Conservation (phyloP, 2,329 filamentous ascomycete species). For the Pseudophaeomoniella oleicola region DNA sequence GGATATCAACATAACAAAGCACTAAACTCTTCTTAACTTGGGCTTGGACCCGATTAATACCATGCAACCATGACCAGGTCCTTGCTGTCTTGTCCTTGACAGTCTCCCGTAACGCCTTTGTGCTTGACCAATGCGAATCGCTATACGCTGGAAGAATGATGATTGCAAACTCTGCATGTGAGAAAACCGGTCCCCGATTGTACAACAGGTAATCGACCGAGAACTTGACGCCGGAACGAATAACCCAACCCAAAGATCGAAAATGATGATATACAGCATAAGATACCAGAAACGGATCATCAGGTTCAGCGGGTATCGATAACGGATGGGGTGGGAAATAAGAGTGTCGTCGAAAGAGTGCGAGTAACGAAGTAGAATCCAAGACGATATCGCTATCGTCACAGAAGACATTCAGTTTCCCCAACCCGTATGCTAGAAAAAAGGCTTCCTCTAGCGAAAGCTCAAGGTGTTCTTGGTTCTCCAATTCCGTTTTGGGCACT, state of each 20-base stretch:
- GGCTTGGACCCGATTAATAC: constrained; percentile 74
- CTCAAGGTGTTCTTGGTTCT: constrained; percentile 74
- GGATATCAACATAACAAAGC: constrained; percentile 81
- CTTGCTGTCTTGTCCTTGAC: constrained; percentile 31
- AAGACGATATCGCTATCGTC: constrained; percentile 26
- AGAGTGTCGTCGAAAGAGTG: constrained; percentile 53
- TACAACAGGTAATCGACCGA: constrained; percentile 92
- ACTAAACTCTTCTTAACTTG: constrained; percentile 86
- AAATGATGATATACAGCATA: constrained; percentile 95
- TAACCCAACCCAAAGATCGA: constrained; percentile 86
- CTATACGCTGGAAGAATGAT: constrained; percentile 72
- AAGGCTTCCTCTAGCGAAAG: constrained; percentile 82
- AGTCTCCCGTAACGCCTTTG: constrained; percentile 31
- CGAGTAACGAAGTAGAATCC: constrained; percentile 43
- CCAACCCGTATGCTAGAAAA: constrained; percentile 72
- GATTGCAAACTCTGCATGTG: constrained; percentile 86
- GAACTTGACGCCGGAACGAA: constrained; percentile 86
- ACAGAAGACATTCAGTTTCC: constrained; percentile 47
- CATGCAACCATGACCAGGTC: constrained; percentile 51
- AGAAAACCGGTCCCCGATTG: constrained; percentile 80
- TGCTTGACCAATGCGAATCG: constrained; percentile 53
- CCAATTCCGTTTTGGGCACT: constrained; percentile 12
- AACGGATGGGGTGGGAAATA: constrained; percentile 46
- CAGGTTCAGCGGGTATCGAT: constrained; percentile 41
- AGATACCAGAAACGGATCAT: constrained; percentile 72